phyloP scores from a whole-genome alignment of 164 flowering plant genomes.

The Tetrastigma voinierianum region DNA sequence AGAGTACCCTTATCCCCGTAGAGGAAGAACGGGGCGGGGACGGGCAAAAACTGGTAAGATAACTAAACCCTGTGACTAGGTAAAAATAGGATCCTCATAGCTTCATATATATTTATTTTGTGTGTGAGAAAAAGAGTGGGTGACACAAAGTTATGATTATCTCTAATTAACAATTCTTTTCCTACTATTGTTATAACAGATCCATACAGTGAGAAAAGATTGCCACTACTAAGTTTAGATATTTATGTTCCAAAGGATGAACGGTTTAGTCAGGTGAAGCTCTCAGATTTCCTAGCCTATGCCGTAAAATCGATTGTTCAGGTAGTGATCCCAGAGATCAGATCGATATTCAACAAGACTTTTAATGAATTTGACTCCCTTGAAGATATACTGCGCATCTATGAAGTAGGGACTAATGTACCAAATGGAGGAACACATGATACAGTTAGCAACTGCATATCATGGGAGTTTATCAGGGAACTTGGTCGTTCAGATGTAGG shows the following conservation, averaged over 20 bases:
- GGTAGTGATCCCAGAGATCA: conserved; percentile 54
- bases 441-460: conserved; percentile 42
- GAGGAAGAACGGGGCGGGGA: conserved; percentile 78
- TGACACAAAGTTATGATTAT: background rate
- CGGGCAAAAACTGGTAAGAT: conserved; percentile 55
- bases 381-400: conserved; percentile 59
- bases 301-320: conserved; percentile 70
- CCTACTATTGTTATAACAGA: conserved; percentile 38
- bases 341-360: conserved; percentile 51
- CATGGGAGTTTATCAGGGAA: conserved; percentile 73
- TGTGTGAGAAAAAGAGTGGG: too few relatives aligned
- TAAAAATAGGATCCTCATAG: background rate
- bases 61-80: background rate
- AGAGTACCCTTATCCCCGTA: conserved; percentile 74
- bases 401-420: conserved; percentile 61
- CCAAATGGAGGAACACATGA: conserved; percentile 29
- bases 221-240: conserved; percentile 62
- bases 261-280: conserved; percentile 64
- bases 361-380: conserved; percentile 75
- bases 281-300: conserved; percentile 82
- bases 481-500: conserved; percentile 69
- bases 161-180: background rate
- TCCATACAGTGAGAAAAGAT: conserved; percentile 58
- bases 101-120: background rate
- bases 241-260: conserved; percentile 93